A percentile compares a stretch with the other conserved stretches of the same genome.
phyloP scores from a whole-genome alignment of 176 grass and related monocot genomes.

The Poa annua region DNA sequence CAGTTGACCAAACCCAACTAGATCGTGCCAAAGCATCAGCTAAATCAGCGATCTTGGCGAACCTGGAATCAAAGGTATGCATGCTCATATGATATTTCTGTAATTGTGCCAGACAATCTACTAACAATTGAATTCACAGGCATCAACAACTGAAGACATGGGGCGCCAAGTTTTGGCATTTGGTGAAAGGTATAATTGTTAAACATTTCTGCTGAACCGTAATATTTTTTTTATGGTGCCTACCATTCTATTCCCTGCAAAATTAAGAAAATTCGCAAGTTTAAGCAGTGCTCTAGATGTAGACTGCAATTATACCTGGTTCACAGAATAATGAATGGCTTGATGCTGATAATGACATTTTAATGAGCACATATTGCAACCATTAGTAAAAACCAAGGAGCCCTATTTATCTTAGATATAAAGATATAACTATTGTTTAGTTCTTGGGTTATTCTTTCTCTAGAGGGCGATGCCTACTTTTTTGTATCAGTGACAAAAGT shows the following conservation, averaged over 20 bases:
- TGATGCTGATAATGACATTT: not conserved
- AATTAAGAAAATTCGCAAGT: not conserved
- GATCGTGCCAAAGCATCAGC: conserved; percentile 84
- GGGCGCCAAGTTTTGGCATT: conserved; percentile 83
- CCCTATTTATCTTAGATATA: not conserved
- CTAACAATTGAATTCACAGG: conserved; percentile 51
- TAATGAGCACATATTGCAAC: not conserved
- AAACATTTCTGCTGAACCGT: conserved; percentile 18
- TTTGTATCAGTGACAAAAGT: not conserved
- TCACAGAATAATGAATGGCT: not conserved
- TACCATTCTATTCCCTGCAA: conserved; percentile 29
- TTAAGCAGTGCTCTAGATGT: not conserved
- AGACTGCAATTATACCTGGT: conserved; percentile 4
- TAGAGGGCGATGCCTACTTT: not conserved
- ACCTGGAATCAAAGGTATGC: conserved; percentile 78
- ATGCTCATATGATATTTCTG: conserved; percentile 32
- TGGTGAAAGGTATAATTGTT: conserved; percentile 75
- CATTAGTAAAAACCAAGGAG: not conserved
- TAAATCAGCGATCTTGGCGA: conserved; percentile 75
- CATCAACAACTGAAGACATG: conserved; percentile 73
- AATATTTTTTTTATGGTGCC: conserved; percentile 21
- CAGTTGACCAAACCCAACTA: conserved; percentile 83
- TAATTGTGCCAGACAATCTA: conserved; percentile 19
- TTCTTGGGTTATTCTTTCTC: not conserved
- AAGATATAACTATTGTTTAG: not conserved